Percentiles rank a stretch among this genome's conserved stretches.
These are phyloP conservation scores for Artemisia argyi DNA, from an alignment of 129 eudicot genomes.

Conservation along the genomic window DNA sequence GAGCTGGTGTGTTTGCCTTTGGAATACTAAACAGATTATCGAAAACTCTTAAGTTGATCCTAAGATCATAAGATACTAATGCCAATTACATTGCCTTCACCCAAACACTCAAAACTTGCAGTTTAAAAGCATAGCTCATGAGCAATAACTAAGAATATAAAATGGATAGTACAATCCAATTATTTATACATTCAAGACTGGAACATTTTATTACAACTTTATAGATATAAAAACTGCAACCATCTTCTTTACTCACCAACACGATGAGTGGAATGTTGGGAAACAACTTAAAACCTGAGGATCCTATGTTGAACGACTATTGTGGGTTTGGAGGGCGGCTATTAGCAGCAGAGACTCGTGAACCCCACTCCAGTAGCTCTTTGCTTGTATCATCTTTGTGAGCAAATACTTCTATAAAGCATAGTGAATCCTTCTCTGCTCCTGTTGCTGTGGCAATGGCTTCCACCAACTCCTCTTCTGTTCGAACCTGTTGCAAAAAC, in stretches of 20 bases:
- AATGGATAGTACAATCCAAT: neutral
- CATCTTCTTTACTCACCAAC: neutral
- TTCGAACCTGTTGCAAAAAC: constrained; percentile 46
- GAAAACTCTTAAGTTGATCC: too few species aligned
- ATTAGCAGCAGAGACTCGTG: constrained; percentile 85
- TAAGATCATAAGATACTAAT: too few species aligned
- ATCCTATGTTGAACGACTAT: constrained; percentile 14
- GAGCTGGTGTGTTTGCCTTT: too few species aligned
- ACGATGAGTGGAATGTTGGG: neutral
- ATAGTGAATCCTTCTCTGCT: constrained; percentile 58
- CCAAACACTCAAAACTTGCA: too few species aligned
- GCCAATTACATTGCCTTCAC: too few species aligned
- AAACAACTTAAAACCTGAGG: neutral
- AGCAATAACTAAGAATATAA: neutral
- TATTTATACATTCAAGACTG: constrained; percentile 12
- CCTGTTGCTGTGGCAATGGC: constrained; percentile 63
- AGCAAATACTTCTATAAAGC: constrained; percentile 78
- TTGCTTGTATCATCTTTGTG: constrained; percentile 93
- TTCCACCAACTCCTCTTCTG: constrained; percentile 72
- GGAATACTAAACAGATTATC: too few species aligned
- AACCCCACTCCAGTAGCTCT: constrained; percentile 92
- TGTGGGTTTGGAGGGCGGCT: constrained; percentile 89
- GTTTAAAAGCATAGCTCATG: too few species aligned
- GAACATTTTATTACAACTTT: constrained; percentile 4
- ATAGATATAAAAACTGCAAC: neutral